These are phyloP conservation scores for Canariomyces notabilis DNA, from an alignment of 2,329 filamentous ascomycete species.

Conservation along the genomic window DNA sequence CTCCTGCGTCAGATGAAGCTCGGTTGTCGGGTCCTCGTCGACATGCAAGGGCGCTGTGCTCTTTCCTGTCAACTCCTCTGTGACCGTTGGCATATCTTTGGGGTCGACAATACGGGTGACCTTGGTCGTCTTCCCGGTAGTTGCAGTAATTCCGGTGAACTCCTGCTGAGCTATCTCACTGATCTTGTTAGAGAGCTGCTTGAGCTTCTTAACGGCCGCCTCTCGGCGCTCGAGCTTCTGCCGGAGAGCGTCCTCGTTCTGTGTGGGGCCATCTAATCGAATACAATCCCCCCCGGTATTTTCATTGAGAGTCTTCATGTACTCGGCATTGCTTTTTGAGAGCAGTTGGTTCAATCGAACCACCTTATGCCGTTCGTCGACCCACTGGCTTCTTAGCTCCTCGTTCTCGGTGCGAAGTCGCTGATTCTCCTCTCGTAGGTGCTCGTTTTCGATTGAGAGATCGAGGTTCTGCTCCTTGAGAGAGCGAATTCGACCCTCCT, in stretches of 20 bases:
- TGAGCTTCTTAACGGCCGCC: constrained; percentile 29
- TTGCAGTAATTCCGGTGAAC: constrained; percentile 14
- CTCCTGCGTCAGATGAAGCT: constrained; percentile 33
- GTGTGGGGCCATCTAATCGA: constrained; percentile 23
- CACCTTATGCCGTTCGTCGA: constrained; percentile 28
- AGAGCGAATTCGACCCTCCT: constrained; percentile 22
- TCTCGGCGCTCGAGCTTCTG: constrained; percentile 29
- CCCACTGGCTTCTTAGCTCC: constrained; percentile 43
- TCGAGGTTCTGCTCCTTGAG: constrained; percentile 26
- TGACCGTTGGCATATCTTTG: constrained; percentile 20
- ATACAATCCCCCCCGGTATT: constrained; percentile 24
- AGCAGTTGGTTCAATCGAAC: constrained; percentile 22
- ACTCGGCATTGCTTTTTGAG: constrained; percentile 18
- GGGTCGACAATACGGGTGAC: constrained; percentile 32
- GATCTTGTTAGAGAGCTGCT: constrained; percentile 24
- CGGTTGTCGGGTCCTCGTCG: constrained; percentile 35
- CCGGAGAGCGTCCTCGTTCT: constrained; percentile 23
- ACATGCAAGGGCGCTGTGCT: constrained; percentile 30
- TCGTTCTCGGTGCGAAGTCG: constrained; percentile 43
- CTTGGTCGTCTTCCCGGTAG: constrained; percentile 27
- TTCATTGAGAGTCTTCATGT: constrained; percentile 20
- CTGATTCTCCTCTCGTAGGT: constrained; percentile 40
- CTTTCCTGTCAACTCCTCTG: constrained; percentile 33
- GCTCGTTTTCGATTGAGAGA: constrained; percentile 22
- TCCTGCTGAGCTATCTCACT: constrained; percentile 26